Conservation (phyloP, 73 alveolate genomes). For the Symbiodinium natans region DNA sequence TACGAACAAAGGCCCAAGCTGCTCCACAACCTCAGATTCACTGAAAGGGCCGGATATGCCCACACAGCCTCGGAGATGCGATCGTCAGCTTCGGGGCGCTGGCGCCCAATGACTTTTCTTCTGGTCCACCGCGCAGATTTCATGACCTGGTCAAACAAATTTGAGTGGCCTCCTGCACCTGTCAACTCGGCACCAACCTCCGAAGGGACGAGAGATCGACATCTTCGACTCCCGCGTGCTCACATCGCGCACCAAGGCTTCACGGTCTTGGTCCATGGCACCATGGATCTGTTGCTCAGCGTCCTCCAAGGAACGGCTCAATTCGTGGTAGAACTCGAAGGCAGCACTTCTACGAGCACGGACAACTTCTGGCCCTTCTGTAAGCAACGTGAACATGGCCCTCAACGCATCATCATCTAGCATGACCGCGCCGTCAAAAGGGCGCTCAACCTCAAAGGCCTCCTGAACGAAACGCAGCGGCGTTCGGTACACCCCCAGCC, state of each 20-base stretch:
- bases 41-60: constrained; percentile 9
- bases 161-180: neutral
- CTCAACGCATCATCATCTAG: neutral
- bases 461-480: neutral
- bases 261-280: neutral
- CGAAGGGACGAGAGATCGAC: neutral
- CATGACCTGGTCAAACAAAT: constrained; percentile 33
- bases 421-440: neutral
- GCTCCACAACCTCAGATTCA: neutral
- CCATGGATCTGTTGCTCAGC: neutral
- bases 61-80: neutral
- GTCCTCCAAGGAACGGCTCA: neutral
- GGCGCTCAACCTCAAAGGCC: neutral
- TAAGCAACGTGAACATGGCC: neutral
- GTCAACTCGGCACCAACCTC: neutral
- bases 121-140: constrained; percentile 7
- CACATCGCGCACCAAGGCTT: neutral
- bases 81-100: neutral
- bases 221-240: constrained; percentile 34
- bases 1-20: constrained; percentile 15
- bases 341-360: neutral
- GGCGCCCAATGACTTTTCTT: neutral
- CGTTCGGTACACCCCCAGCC: neutral
- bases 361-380: neutral
- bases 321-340: neutral